Evolutionary conservation across 352 stramenopile genomes (phyloP).

Genomic region (Phytopythium vexans): DNA sequence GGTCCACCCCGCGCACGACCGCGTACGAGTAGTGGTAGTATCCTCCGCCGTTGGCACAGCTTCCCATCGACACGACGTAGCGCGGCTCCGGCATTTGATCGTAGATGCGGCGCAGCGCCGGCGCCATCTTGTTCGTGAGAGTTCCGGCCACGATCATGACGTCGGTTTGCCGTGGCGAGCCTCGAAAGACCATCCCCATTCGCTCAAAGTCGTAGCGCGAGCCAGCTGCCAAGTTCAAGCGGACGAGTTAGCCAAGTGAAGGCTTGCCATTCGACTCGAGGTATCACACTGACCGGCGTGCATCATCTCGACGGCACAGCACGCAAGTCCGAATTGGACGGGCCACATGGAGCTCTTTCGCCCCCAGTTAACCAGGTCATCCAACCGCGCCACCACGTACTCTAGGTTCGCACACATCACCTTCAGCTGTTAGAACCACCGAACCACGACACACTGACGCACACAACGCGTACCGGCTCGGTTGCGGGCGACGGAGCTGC

Average conservation of each 20-base stretch:
- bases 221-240: slow-evolving; percentile 16
- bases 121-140: slow-evolving; percentile 99
- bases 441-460: neutral
- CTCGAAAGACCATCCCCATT: slow-evolving; percentile 98
- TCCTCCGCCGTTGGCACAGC: slow-evolving; percentile 95
- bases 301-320: slow-evolving; percentile 99
- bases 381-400: slow-evolving; percentile 96
- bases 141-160: slow-evolving; percentile 99
- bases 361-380: slow-evolving; percentile 99
- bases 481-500: slow-evolving; percentile 69
- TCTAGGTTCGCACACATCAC: slow-evolving; percentile 47
- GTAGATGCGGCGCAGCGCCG: slow-evolving; percentile 95
- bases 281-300: slow-evolving; percentile 61
- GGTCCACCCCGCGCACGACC: slow-evolving; percentile 96
- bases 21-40: slow-evolving; percentile 97
- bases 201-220: slow-evolving; percentile 98
- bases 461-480: slow-evolving; percentile 55
- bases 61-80: slow-evolving; percentile 99
- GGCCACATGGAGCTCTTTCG: slow-evolving; percentile 97
- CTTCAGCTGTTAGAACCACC: neutral
- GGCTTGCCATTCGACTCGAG: neutral
- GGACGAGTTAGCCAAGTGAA: neutral
- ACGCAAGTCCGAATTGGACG: slow-evolving; percentile 99
- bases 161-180: slow-evolving; percentile 93
- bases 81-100: slow-evolving; percentile 99